Conservation (phyloP, 139 green algal genomes). For the Tetradesmus lagerheimii region DNA sequence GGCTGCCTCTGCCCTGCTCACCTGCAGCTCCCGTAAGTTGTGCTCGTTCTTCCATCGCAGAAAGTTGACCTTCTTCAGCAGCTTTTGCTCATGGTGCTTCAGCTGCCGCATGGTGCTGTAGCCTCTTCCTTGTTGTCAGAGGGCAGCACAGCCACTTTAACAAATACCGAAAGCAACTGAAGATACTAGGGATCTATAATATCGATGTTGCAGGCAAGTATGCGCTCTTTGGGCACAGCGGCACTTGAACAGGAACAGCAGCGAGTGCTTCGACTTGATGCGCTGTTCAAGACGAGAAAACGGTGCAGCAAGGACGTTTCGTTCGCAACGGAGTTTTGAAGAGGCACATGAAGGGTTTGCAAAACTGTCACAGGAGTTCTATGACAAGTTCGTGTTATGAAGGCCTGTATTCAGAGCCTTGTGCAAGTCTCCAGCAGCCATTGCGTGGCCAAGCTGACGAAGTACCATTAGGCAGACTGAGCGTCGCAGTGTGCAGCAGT, state of each 20-base stretch:
- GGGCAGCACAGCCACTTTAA: neutral
- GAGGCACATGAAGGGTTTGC: too few species aligned
- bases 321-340: too few species aligned
- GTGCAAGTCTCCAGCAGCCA: neutral
- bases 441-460: too few species aligned
- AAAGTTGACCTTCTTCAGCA: slow-evolving; percentile 99
- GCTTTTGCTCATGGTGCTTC: slow-evolving; percentile 97
- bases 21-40: slow-evolving; percentile 93
- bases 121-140: neutral
- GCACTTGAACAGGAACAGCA: neutral
- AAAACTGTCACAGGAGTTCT: neutral
- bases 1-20: slow-evolving; percentile 35
- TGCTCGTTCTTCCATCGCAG: slow-evolving; percentile 96
- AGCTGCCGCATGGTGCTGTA: slow-evolving; percentile 90
- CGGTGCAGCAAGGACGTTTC: neutral
- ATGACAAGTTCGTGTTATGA: neutral
- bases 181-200: neutral
- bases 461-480: too few species aligned
- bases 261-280: neutral
- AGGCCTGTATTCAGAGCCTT: too few species aligned
- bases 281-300: too few species aligned
- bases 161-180: neutral
- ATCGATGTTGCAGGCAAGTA: neutral
- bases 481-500: too few species aligned
- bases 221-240: neutral